A percentile compares a stretch with the other conserved stretches of the same genome.
Evolutionary conservation across 2,329 filamentous ascomycete species (phyloP).

Genomic region (Madurella mycetomatis): DNA sequence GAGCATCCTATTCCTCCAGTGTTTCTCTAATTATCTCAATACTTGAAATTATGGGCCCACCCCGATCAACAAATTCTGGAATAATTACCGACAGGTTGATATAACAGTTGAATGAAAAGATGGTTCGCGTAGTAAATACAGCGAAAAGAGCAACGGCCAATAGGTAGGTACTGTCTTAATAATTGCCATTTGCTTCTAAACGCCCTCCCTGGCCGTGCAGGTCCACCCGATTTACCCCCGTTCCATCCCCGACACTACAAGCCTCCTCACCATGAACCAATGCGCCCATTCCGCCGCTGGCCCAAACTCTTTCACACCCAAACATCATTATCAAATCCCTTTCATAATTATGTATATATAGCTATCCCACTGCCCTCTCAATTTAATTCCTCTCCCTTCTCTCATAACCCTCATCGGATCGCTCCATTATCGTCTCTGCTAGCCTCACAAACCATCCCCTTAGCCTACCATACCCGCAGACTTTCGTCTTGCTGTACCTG

Average conservation of each 20-base stretch:
- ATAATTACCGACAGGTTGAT: slow-evolving; percentile 7
- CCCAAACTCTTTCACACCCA: slow-evolving; percentile 1
- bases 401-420: slow-evolving; percentile 44
- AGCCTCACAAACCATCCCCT: slow-evolving; percentile 38
- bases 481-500: slow-evolving; percentile 51
- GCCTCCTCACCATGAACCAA: slow-evolving; percentile 8
- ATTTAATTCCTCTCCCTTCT: slow-evolving; percentile 53
- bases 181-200: slow-evolving; percentile 17
- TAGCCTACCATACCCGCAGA: slow-evolving; percentile 38
- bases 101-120: slow-evolving; percentile 10
- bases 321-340: slow-evolving; percentile 44
- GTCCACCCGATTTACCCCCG: slow-evolving; percentile 16
- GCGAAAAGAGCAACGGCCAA: not conserved
- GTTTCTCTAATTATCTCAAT: slow-evolving; percentile 3
- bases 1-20: not conserved
- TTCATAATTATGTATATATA: slow-evolving; percentile 54
- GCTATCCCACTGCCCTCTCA: slow-evolving; percentile 55
- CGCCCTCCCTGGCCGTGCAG: slow-evolving; percentile 19
- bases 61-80: slow-evolving; percentile 14
- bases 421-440: slow-evolving; percentile 40
- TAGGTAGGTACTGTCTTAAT: slow-evolving; percentile 5
- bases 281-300: slow-evolving; percentile 8
- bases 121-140: not conserved
- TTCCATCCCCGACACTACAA: slow-evolving; percentile 10
- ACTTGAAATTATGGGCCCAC: slow-evolving; percentile 15